Evolutionary conservation across 2,329 filamentous ascomycete species (phyloP).

Genomic region (Zopfia rhizophila): DNA sequence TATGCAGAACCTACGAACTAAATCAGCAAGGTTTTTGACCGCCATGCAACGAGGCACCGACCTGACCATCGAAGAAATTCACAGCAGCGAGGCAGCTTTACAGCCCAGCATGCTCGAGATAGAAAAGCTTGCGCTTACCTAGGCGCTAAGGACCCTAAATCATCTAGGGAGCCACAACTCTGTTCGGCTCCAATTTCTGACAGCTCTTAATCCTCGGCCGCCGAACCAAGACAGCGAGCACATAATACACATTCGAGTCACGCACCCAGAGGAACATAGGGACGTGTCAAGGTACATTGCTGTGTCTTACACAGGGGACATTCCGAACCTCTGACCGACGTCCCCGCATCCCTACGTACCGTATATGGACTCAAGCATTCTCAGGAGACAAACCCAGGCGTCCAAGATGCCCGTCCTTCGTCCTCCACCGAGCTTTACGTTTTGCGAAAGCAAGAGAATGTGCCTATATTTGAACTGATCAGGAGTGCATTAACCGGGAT

Average conservation of each 20-base stretch:
- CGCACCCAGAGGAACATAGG: constrained; percentile 3
- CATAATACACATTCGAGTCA: constrained; percentile 8
- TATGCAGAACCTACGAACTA: too few species aligned
- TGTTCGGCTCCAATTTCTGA: constrained; percentile 10
- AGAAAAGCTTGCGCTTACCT: too few species aligned
- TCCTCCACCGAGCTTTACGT: constrained; percentile 9
- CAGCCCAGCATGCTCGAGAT: too few species aligned
- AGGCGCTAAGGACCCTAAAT: too few species aligned
- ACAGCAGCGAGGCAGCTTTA: too few species aligned
- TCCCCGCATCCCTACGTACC: constrained; percentile 3
- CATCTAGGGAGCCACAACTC: too few species aligned
- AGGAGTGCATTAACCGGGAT: constrained; percentile 15
- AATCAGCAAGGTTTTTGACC: too few species aligned
- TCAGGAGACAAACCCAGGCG: not conserved
- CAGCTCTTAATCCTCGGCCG: constrained; percentile 1
- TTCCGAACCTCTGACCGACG: not conserved
- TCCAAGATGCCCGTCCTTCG: constrained; percentile 2
- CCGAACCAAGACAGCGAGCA: too few species aligned
- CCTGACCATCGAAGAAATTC: too few species aligned
- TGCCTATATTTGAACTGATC: constrained; percentile 12
- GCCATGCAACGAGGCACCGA: too few species aligned
- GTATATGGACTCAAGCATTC: constrained; percentile 4
- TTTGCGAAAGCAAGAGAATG: constrained; percentile 1
- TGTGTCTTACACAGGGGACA: constrained; percentile 17
- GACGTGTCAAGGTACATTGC: constrained; percentile 6